Conservation (phyloP, 768 basidiomycete species). For the Fomitopsis serialis region DNA sequence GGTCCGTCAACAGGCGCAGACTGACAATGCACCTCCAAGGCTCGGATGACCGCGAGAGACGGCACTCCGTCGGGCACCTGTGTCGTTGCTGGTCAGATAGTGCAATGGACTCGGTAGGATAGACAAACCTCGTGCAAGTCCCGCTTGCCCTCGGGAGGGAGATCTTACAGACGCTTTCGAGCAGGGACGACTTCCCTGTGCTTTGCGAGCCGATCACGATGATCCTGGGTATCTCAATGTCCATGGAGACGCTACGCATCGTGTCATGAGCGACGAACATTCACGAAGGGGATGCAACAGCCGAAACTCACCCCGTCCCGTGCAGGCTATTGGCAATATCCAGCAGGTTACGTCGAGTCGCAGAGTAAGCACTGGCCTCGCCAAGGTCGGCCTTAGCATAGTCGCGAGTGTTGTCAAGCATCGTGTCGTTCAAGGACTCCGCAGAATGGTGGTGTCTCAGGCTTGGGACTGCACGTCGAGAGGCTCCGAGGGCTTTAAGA, state of each 20-base stretch:
- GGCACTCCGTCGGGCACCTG: slow-evolving; percentile 35
- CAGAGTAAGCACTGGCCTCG: slow-evolving; percentile 31
- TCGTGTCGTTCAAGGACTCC: too few relatives aligned
- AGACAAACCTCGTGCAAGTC: slow-evolving; percentile 67
- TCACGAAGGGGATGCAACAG: background rate
- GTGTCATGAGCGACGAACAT: background rate
- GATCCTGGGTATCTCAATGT: slow-evolving; percentile 71
- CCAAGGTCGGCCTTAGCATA: slow-evolving; percentile 41
- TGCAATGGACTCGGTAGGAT: background rate
- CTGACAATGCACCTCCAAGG: slow-evolving; percentile 30
- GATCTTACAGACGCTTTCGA: slow-evolving; percentile 74
- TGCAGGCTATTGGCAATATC: slow-evolving; percentile 56
- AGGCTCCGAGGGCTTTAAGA: too few relatives aligned
- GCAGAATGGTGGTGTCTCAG: too few relatives aligned
- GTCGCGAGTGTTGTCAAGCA: too few relatives aligned
- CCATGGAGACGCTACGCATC: slow-evolving; percentile 49
- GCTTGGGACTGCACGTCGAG: too few relatives aligned
- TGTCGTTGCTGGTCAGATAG: background rate
- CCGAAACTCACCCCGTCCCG: slow-evolving; percentile 41
- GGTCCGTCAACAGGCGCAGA: slow-evolving; percentile 25
- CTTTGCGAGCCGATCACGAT: slow-evolving; percentile 70
- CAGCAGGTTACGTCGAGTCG: slow-evolving; percentile 42
- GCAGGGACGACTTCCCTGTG: slow-evolving; percentile 73
- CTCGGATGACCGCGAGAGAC: slow-evolving; percentile 20
- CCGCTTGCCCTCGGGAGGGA: slow-evolving; percentile 64